Evolutionary conservation across 768 basidiomycete genomes (phyloP).

Genomic region (Kwoniella newhampshirensis): DNA sequence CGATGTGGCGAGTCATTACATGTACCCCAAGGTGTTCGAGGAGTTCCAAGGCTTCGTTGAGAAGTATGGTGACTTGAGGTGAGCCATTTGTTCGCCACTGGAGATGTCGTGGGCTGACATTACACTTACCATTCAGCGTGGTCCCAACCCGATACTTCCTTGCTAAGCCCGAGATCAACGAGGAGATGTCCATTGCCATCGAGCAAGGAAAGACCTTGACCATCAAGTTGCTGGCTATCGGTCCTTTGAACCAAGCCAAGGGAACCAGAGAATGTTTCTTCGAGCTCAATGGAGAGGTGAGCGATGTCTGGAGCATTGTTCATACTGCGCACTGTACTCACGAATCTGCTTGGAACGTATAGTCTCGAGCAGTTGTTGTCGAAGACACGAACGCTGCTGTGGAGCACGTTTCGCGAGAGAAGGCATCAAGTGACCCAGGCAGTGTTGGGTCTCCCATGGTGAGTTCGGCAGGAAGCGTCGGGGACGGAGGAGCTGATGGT

Average conservation of each 20-base stretch:
- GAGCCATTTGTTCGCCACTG: constrained; percentile 35
- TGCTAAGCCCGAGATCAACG: constrained; percentile 81
- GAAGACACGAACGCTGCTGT: constrained; percentile 98
- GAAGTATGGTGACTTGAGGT: constrained; percentile 94
- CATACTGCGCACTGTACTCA: neutral
- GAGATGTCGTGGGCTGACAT: too few relatives aligned
- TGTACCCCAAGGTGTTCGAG: constrained; percentile 99
- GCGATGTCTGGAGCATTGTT: constrained; percentile 52
- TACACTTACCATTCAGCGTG: too few relatives aligned
- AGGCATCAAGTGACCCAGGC: constrained; percentile 87
- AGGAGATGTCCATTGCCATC: constrained; percentile 95
- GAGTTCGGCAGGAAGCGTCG: constrained; percentile 9
- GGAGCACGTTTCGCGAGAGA: constrained; percentile 90
- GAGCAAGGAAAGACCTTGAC: constrained; percentile 85
- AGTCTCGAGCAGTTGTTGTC: constrained; percentile 88
- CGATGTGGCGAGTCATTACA: constrained; percentile 92
- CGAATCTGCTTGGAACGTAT: neutral
- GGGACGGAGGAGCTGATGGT: neutral
- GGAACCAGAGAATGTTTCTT: constrained; percentile 97
- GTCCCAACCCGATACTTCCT: constrained; percentile 97
- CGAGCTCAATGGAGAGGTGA: constrained; percentile 92
- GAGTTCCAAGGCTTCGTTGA: constrained; percentile 93
- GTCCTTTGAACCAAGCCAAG: constrained; percentile 84
- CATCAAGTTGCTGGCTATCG: constrained; percentile 91
- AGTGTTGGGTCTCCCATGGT: constrained; percentile 98